phyloP scores from a whole-genome alignment of 1,284 basidiomycete species.

The Microbotryomycetes sp. region DNA sequence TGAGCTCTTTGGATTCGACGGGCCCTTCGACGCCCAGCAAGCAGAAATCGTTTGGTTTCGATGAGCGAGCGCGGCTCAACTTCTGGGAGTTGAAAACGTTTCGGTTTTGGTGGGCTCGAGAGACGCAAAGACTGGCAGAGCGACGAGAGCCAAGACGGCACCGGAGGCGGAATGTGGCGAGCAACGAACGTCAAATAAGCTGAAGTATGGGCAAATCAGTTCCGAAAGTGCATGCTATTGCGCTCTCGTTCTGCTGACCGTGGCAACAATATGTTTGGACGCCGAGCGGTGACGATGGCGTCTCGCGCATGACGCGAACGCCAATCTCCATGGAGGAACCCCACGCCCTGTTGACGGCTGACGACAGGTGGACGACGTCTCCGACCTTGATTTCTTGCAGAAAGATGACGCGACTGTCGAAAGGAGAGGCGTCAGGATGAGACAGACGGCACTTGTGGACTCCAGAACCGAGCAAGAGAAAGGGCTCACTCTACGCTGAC shows the following conservation, averaged over 20 bases:
- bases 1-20: constrained; percentile 37
- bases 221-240: not conserved
- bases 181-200: constrained; percentile 44
- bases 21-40: constrained; percentile 40
- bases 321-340: constrained; percentile 41
- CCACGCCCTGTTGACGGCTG: constrained; percentile 42
- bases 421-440: not conserved
- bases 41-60: constrained; percentile 41
- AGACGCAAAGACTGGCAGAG: constrained; percentile 26
- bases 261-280: constrained; percentile 39
- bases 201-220: constrained; percentile 1
- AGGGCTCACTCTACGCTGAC: constrained; percentile 40
- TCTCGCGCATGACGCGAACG: constrained; percentile 40
- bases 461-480: not conserved
- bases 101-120: constrained; percentile 17
- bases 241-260: constrained; percentile 16
- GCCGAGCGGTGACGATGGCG: constrained; percentile 23
- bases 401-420: constrained; percentile 32
- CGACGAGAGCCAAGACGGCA: constrained; percentile 1
- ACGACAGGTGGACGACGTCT: constrained; percentile 39
- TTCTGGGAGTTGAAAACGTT: constrained; percentile 29
- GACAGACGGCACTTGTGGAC: not conserved
- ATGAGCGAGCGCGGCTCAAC: constrained; percentile 38
- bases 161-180: constrained; percentile 18
- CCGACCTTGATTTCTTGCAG: constrained; percentile 35